phyloP scores from a whole-genome alignment of 1,139 yeast genomes.

The Yamadazyma membranifaciens region DNA sequence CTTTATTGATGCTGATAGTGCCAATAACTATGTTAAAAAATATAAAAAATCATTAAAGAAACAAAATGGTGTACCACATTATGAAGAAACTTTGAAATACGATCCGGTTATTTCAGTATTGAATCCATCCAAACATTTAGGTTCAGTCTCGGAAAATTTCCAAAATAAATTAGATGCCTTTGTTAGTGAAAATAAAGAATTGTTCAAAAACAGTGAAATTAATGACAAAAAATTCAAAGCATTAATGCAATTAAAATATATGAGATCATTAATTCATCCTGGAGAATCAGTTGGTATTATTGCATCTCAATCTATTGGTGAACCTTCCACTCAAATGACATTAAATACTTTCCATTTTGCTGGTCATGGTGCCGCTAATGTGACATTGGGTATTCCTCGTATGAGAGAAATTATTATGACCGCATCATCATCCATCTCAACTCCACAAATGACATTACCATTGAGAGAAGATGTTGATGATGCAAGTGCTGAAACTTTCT shows the following conservation, averaged over 20 bases:
- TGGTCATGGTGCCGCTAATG: constrained; percentile 99
- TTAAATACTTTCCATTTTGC: constrained; percentile 99
- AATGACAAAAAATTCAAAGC: constrained; percentile 91
- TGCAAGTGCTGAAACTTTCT: constrained; percentile 87
- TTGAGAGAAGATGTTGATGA: constrained; percentile 75
- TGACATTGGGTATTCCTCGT: constrained; percentile 99
- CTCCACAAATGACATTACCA: constrained; percentile 98
- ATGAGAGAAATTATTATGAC: constrained; percentile 99
- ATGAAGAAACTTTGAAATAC: constrained; percentile 61
- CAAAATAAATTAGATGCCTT: constrained; percentile 75
- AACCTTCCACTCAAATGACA: constrained; percentile 99
- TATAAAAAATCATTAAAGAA: constrained; percentile 72
- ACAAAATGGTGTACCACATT: constrained; percentile 61
- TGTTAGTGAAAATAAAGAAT: constrained; percentile 50
- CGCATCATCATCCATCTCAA: constrained; percentile 90
- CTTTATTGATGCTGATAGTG: constrained; percentile 78
- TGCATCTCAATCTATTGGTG: constrained; percentile 98
- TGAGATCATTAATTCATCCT: constrained; percentile 92
- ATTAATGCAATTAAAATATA: constrained; percentile 95
- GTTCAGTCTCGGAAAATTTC: constrained; percentile 90
- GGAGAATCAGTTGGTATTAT: constrained; percentile 99
- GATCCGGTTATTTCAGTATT: constrained; percentile 87
- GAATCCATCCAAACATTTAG: constrained; percentile 87
- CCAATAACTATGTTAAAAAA: constrained; percentile 78
- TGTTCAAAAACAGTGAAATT: constrained; percentile 58